Conservation (phyloP, 169 alveolate genomes). For the Plasmodium relictum region DNA sequence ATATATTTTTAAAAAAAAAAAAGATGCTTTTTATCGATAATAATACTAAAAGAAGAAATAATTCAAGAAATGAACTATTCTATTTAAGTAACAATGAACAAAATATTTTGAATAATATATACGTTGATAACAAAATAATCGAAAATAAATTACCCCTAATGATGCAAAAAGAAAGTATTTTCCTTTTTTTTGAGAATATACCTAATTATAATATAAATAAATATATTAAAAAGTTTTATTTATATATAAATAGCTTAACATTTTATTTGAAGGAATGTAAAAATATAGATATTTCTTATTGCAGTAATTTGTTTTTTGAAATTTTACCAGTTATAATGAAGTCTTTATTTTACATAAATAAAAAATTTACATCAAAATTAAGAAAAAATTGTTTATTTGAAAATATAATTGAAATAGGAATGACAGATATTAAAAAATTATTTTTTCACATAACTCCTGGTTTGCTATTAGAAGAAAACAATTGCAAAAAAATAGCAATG, state of each 20-base stretch:
- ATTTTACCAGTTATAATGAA: constrained; percentile 56
- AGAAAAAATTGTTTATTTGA: constrained; percentile 51
- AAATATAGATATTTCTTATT: constrained; percentile 34
- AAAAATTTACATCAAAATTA: constrained; percentile 45
- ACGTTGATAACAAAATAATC: constrained; percentile 11
- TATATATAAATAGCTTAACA: constrained; percentile 35
- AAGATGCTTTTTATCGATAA: neutral
- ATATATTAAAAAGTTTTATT: constrained; percentile 51
- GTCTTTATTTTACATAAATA: constrained; percentile 66
- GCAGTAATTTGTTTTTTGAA: constrained; percentile 25
- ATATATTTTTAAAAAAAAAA: constrained; percentile 39
- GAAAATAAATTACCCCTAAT: constrained; percentile 45
- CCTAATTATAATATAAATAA: constrained; percentile 43
- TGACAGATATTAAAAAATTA: constrained; percentile 14
- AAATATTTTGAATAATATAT: constrained; percentile 25
- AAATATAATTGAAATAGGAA: constrained; percentile 43
- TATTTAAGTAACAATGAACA: constrained; percentile 19
- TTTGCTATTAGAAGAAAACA: constrained; percentile 52
- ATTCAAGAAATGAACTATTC: neutral
- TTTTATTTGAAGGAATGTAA: constrained; percentile 51
- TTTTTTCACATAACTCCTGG: constrained; percentile 70
- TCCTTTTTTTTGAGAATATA: constrained; percentile 36
- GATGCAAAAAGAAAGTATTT: constrained; percentile 40
- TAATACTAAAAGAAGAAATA: neutral
- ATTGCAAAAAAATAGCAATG: constrained; percentile 42